Base-by-base conservation (phyloP, 306 rosid genomes). In the Erythrophleum fordii region DNA sequence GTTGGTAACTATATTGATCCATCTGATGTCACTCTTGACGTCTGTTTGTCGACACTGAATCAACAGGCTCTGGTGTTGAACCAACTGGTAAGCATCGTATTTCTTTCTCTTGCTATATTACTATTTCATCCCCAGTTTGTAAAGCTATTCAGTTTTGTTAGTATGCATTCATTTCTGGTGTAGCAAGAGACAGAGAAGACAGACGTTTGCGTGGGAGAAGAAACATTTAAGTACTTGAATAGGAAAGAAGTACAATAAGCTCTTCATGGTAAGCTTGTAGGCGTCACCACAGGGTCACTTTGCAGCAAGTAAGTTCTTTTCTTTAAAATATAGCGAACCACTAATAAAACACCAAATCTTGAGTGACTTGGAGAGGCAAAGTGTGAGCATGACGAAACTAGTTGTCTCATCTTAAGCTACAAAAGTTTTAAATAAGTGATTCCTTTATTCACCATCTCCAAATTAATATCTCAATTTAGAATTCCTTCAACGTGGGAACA, bases 131-230 rank as follows among this genome's bases (percentile, higher is more conserved):
- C 73, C 42, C 20, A 17, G 8, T 31, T 31, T 31, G 34, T 31
- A 1, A 31, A 31, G 46, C 8, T n/a, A 6, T 51, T 72, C 18
- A 37, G 16, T 55, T 78, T 76, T 8, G 68, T 65, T 34, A 60
- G n/a, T n/a, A n/a, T n/a, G 28, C 5, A 22, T 53, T 83, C 20
- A 45, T 67, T n/a, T 18, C 26, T 65, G 3, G 26, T 44, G 35
- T 10, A 86, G 86, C 88, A 84, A 87, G 86, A 79, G 11, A 70
- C 55, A 3, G 89, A 48, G 59, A 86, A 81, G 31, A 53, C 87
- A 81, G 95, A 90, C 83, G 93, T 89, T n/a, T 92, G 95, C 77
- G 87, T 87, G 42, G 91, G 83, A 45, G 93, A 92, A 72, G 82
- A 89, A 79, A 84, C 85, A 9, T 8, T 34, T 8, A 29, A 49